Evolutionary conservation across 2,329 filamentous ascomycete genomes (phyloP), one percentile per base, ranked within the genome.

Genomic region (Didymella lethalis): DNA sequence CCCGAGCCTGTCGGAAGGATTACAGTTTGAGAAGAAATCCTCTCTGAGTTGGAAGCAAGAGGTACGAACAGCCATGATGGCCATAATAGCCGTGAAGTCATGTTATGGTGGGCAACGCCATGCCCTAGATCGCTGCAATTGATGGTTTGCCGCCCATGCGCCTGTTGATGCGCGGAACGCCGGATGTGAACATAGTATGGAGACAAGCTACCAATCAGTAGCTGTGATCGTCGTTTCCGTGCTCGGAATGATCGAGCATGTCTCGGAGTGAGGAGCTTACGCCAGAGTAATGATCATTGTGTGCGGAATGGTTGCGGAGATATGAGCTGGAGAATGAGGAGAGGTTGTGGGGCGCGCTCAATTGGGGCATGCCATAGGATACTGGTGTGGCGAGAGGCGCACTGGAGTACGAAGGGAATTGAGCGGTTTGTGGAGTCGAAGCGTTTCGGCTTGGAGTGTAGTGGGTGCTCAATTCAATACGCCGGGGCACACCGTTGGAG

Each of bases 391-490:
- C 66, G n/a, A 79, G 72, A 12, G 77, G 77, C 41, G 76, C 77
- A 58, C 72, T 72, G 12, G 75, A 73, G 59, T 78, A 79, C 12
- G 72, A 77, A 18, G 77, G 75, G 57, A 77, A 78, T 8, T 76
- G 76, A 8, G 77, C 75, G 3, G 77, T 78, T 50, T 78, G 77
- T 10, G 77, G 77, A 23, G 75, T 76, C n/a, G 72, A 70, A 4
- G 66, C 48, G 48, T 64, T 72, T 7, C 75, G 75, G 54, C 54
- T 72, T 26, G 73, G 73, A 11, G 71, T 70, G 62, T 78, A 78
- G 60, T 77, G 74, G 20, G 75, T 76, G 64, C 76, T 78, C 59
- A 79, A 59, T 59, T 79, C 77, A 45, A 79, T 79, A 41, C 77
- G 73, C 20, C 77, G 66, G 11, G 77, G 77, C 29, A 77, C 71